Evolutionary conservation across 202 grass and related monocot genomes (phyloP).

Genomic region (Cymbopogon flexuosus): DNA sequence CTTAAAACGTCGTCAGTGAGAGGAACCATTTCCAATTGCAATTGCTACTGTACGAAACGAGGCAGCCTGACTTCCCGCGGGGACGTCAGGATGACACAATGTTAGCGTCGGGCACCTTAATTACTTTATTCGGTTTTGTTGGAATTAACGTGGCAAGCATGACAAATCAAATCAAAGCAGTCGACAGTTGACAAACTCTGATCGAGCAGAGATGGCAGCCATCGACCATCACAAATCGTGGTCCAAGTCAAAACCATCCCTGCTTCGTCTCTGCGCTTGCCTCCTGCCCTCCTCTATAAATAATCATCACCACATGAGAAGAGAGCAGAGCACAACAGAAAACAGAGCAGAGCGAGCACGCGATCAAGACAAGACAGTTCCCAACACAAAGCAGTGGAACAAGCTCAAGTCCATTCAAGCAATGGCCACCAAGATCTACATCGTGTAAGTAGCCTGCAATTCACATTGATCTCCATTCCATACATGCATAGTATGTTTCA

Average conservation of each 20-base stretch:
- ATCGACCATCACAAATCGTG: not conserved
- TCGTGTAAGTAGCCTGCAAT: conserved; percentile 42
- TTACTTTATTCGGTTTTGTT: no score
- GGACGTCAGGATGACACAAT: no score
- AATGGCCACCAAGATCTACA: conserved; percentile 66
- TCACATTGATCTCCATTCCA: not conserved
- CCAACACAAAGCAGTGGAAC: not conserved
- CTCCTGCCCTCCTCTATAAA: not conserved
- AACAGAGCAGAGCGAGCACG: not conserved
- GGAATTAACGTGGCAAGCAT: no score
- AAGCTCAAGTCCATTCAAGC: not conserved
- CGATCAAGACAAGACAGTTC: not conserved
- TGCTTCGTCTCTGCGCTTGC: no score
- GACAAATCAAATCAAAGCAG: no score
- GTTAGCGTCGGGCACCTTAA: no score
- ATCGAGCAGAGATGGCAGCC: not conserved
- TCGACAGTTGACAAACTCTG: no score
- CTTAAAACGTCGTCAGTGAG: no score
- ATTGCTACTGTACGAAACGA: no score
- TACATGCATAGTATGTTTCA: not conserved
- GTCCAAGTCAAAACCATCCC: not conserved
- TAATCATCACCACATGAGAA: not conserved
- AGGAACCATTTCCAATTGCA: no score
- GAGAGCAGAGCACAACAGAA: not conserved
- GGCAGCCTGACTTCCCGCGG: no score